These are phyloP conservation scores for Rhexocercosporidium sp. DNA, from an alignment of 2,329 filamentous ascomycete species.

Conservation along the genomic window DNA sequence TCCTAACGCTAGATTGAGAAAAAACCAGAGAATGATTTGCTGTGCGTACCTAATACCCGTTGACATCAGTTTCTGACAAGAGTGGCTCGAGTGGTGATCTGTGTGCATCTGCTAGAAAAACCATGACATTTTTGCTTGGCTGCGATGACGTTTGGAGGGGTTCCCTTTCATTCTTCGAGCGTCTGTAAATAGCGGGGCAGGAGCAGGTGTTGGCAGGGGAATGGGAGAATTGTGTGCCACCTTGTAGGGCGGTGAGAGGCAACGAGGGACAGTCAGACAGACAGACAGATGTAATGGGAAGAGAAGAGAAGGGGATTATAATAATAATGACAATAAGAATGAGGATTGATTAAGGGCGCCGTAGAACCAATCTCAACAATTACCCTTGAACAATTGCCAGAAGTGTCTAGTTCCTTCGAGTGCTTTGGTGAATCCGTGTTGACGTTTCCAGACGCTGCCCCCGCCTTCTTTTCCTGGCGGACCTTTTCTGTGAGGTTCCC, in stretches of 20 bases:
- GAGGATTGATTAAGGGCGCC: no score
- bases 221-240: neutral
- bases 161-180: neutral
- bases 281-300: neutral
- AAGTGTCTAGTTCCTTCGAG: neutral
- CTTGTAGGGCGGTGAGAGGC: neutral
- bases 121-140: neutral
- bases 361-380: neutral
- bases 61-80: neutral
- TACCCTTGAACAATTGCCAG: neutral
- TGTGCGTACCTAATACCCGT: neutral
- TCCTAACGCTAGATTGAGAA: neutral
- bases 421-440: neutral
- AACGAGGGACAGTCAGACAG: neutral
- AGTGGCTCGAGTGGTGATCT: neutral
- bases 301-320: neutral
- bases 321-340: neutral
- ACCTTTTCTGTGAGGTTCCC: neutral
- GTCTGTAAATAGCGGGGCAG: slow-evolving; percentile 8
- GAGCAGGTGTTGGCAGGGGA: neutral
- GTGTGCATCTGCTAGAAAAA: neutral
- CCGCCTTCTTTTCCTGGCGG: neutral
- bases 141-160: slow-evolving; percentile 10
- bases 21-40: neutral
- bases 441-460: neutral